phyloP scores from a whole-genome alignment of 495 filamentous ascomycete genomes.

The Penicillium cataractarum region DNA sequence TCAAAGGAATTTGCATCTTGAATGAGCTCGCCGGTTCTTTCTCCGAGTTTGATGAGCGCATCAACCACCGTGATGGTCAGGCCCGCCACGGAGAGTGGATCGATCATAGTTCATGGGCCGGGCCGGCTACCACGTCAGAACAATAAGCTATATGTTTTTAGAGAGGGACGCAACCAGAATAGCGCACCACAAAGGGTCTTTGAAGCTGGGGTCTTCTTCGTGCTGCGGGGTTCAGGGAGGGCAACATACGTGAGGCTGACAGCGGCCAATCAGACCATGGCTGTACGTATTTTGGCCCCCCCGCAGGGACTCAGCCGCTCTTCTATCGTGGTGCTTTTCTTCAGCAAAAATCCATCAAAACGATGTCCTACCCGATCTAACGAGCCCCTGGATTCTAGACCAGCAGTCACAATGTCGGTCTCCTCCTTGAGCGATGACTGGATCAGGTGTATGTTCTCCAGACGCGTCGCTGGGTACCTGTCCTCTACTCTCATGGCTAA shows the following conservation, averaged over 20 bases:
- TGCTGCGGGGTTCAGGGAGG: background rate
- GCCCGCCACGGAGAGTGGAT: constrained; percentile 7
- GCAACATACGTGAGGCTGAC: background rate
- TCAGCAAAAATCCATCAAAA: background rate
- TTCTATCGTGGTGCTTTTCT: background rate
- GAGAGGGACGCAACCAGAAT: background rate
- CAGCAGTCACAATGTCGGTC: background rate
- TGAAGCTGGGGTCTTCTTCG: background rate
- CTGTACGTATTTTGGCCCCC: background rate
- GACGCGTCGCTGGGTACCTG: background rate
- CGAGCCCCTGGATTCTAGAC: background rate
- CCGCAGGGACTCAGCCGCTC: constrained; percentile 4
- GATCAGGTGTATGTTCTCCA: constrained; percentile 6
- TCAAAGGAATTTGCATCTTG: constrained; percentile 6
- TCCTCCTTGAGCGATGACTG: constrained; percentile 10
- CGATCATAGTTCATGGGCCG: background rate
- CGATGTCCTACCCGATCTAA: background rate
- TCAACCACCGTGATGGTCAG: constrained; percentile 6
- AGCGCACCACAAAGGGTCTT: background rate
- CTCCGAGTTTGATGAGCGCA: constrained; percentile 7
- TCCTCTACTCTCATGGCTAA: background rate
- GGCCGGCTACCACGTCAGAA: background rate
- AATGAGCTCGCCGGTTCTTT: constrained; percentile 3
- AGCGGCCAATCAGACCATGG: background rate
- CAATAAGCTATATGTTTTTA: background rate